Percentiles rank a stretch among this genome's conserved stretches.
Evolutionary conservation across 306 rosid species (phyloP).

Genomic region (Fragaria nilgerrensis): DNA sequence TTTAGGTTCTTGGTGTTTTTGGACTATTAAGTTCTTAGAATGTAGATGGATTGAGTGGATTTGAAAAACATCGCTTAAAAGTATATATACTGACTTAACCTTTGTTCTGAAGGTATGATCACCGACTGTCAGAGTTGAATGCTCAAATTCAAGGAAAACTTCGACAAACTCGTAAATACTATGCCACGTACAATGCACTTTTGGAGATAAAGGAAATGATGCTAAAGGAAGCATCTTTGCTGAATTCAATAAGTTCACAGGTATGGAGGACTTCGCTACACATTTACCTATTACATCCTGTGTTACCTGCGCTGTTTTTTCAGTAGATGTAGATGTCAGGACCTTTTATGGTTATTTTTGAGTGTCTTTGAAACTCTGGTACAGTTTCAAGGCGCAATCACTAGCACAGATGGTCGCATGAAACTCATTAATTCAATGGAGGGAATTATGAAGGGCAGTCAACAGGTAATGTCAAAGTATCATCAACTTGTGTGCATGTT

Average conservation of each 20-base stretch:
- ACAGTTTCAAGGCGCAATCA: slow-evolving; percentile 88
- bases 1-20: not conserved
- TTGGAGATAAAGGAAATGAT: slow-evolving; percentile 90
- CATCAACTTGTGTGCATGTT: not conserved
- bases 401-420: slow-evolving; percentile 60
- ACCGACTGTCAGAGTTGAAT: slow-evolving; percentile 68
- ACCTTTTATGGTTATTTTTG: not conserved
- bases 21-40: not conserved
- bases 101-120: slow-evolving; percentile 61
- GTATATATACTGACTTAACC: slow-evolving; percentile 16
- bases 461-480: slow-evolving; percentile 51
- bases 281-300: not conserved
- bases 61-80: not conserved
- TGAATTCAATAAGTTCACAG: slow-evolving; percentile 90
- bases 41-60: not conserved
- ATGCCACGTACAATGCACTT: slow-evolving; percentile 83
- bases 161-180: slow-evolving; percentile 73
- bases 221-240: slow-evolving; percentile 80
- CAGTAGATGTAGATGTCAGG: not conserved
- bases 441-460: slow-evolving; percentile 86
- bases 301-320: not conserved
- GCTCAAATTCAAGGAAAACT: slow-evolving; percentile 82
- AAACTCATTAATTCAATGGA: slow-evolving; percentile 87
- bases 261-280: slow-evolving; percentile 29
- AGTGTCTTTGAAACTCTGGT: slow-evolving; percentile 11